These are phyloP conservation scores for Gryganskiella cystojenkinii DNA, from an alignment of 192 early-diverging fungal genomes.

Conservation along the genomic window DNA sequence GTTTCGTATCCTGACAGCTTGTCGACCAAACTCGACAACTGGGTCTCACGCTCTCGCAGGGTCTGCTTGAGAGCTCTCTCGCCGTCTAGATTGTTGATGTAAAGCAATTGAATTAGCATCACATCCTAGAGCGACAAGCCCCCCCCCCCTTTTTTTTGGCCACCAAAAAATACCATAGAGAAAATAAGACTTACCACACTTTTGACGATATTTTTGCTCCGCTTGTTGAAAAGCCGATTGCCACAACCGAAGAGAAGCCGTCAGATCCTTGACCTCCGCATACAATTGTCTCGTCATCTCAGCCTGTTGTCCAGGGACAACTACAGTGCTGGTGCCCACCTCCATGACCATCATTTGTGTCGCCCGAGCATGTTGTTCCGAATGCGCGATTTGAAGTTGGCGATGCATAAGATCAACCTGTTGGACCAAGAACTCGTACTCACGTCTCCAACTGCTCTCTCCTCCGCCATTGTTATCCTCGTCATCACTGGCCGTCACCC, in stretches of 20 bases:
- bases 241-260: slow-evolving; percentile 31
- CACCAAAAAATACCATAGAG: neutral
- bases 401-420: slow-evolving; percentile 45
- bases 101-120: neutral
- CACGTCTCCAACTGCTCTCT: slow-evolving; percentile 19
- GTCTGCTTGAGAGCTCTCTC: slow-evolving; percentile 40
- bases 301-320: slow-evolving; percentile 2
- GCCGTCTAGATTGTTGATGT: slow-evolving; percentile 10
- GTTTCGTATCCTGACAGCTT: slow-evolving; percentile 21
- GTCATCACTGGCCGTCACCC: slow-evolving; percentile 5
- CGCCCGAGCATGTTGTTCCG: slow-evolving; percentile 8
- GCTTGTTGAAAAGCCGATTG: slow-evolving; percentile 35
- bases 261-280: slow-evolving; percentile 31
- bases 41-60: slow-evolving; percentile 33
- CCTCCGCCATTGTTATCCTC: neutral
- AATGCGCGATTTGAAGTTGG: slow-evolving; percentile 29
- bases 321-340: neutral
- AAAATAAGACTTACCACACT: slow-evolving; percentile 28
- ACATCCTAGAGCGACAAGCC: too few species aligned
- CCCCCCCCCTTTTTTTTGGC: too few species aligned
- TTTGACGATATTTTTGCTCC: slow-evolving; percentile 37
- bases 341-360: neutral
- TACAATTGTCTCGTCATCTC: slow-evolving; percentile 31
- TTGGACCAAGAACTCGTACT: slow-evolving; percentile 48
- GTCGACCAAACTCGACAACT: slow-evolving; percentile 33